Conservation (phyloP, 2,329 filamentous ascomycete genomes). For the Thermothelomyces thermophilus region DNA sequence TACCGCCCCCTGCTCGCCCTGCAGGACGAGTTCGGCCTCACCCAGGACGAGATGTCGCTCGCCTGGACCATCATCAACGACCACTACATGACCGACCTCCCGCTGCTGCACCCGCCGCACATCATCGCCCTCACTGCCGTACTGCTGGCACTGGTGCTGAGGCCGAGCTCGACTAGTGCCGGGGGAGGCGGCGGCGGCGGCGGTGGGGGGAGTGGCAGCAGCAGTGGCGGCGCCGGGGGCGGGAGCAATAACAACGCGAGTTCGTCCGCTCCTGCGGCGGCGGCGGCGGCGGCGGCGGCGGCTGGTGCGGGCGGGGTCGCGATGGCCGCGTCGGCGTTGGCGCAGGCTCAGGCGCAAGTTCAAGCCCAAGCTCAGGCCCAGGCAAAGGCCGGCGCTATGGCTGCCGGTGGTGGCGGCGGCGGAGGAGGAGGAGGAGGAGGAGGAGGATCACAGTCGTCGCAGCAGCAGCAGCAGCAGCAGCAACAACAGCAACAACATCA, state of each 20-base stretch:
- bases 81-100: slow-evolving; percentile 87
- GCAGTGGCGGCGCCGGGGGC: not conserved
- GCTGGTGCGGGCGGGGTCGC: slow-evolving; percentile 36
- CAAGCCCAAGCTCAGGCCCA: slow-evolving; percentile 38
- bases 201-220: slow-evolving; percentile 1
- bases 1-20: slow-evolving; percentile 74
- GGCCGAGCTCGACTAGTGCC: slow-evolving; percentile 43
- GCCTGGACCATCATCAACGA: slow-evolving; percentile 86
- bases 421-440: no score
- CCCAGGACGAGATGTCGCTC: slow-evolving; percentile 69
- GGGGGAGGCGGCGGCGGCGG: slow-evolving; percentile 14
- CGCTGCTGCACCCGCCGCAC: slow-evolving; percentile 78
- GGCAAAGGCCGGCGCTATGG: slow-evolving; percentile 22
- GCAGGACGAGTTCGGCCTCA: slow-evolving; percentile 61
- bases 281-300: slow-evolving; percentile 18
- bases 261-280: no score
- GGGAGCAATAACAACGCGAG: not conserved
- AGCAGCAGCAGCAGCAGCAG: slow-evolving; percentile 11
- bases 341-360: slow-evolving; percentile 39
- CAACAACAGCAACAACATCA: slow-evolving; percentile 8
- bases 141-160: slow-evolving; percentile 74
- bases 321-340: slow-evolving; percentile 43
- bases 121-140: slow-evolving; percentile 82
- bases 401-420: slow-evolving; percentile 5
- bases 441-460: slow-evolving; percentile 13